Percentiles rank a stretch among this genome's conserved stretches.
Evolutionary conservation across 192 early-diverging fungal species (phyloP).

Genomic region (Geranomyces variabilis): DNA sequence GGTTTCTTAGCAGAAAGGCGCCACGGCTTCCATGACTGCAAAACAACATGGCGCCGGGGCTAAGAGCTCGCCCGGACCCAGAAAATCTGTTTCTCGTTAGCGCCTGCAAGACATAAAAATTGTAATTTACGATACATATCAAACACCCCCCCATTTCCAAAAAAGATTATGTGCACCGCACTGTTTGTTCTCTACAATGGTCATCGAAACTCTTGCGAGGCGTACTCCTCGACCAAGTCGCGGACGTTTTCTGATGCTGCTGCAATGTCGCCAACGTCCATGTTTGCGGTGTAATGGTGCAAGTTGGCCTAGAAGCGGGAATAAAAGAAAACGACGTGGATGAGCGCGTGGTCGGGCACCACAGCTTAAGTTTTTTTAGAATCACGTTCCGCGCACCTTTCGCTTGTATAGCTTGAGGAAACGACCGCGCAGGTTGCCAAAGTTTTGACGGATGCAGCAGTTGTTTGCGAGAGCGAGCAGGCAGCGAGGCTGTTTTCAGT

Average conservation of each 20-base stretch:
- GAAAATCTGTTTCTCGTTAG: no score
- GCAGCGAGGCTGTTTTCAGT: slow-evolving; percentile 33
- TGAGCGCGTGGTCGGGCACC: no score
- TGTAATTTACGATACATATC: no score
- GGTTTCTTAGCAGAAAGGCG: slow-evolving; percentile 56
- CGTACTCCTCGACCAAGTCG: slow-evolving; percentile 25
- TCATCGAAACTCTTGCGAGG: slow-evolving; percentile 15
- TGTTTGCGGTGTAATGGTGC: slow-evolving; percentile 56
- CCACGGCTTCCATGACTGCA: background rate
- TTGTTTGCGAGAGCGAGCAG: slow-evolving; percentile 59
- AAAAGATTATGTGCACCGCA: no score
- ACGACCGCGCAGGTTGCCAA: slow-evolving; percentile 36
- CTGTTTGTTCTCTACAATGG: no score
- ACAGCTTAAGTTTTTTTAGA: no score
- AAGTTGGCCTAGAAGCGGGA: slow-evolving; percentile 51
- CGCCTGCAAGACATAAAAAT: no score
- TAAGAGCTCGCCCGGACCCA: no score
- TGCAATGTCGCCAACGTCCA: slow-evolving; percentile 53
- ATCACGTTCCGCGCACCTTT: slow-evolving; percentile 47
- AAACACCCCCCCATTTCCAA: no score
- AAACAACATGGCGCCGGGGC: no score
- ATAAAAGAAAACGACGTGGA: background rate
- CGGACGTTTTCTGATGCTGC: slow-evolving; percentile 19
- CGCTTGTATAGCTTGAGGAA: slow-evolving; percentile 56
- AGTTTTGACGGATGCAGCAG: slow-evolving; percentile 41